phyloP scores from a whole-genome alignment of 1,284 basidiomycete genomes.

The Apiotrichum sp. region DNA sequence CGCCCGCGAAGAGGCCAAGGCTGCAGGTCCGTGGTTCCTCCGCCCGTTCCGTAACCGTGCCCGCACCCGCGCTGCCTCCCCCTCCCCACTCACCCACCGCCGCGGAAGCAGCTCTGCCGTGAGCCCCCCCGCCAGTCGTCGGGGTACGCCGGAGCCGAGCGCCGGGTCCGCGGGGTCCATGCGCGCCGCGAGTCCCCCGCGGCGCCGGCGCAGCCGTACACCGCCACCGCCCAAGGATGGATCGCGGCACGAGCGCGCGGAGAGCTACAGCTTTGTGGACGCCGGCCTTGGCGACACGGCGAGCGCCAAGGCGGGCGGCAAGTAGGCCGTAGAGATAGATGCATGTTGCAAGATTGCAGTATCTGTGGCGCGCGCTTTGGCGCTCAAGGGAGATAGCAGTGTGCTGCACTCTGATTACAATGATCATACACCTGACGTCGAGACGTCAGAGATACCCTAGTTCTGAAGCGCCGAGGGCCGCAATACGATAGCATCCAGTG shows the following conservation, averaged over 20 bases:
- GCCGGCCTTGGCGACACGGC: conserved; percentile 12
- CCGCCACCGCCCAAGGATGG: neutral
- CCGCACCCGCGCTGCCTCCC: neutral
- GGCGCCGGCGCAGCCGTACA: neutral
- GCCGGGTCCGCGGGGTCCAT: neutral
- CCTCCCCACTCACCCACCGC: neutral
- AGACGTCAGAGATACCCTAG: too few relatives aligned
- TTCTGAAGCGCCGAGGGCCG: too few relatives aligned
- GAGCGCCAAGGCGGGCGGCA: neutral
- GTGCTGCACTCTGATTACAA: too few relatives aligned
- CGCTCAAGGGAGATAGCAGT: too few relatives aligned
- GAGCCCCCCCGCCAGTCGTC: neutral
- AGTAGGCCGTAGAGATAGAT: neutral
- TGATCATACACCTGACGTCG: too few relatives aligned
- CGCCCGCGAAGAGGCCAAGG: conserved; percentile 28
- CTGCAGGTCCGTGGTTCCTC: conserved; percentile 17
- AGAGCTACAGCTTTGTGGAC: conserved; percentile 13
- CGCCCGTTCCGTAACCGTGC: neutral
- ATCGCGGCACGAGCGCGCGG: conserved; percentile 9
- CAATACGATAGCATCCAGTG: too few relatives aligned
- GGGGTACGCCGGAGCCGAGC: conserved; percentile 3
- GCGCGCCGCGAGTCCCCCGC: neutral
- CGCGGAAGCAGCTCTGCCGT: neutral
- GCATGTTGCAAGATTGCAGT: neutral
- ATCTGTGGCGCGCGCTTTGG: too few relatives aligned